Evolutionary conservation across 106 monocot genomes (phyloP), one percentile per base, ranked within the genome.

Genomic region (Dendrobium huoshanense): DNA sequence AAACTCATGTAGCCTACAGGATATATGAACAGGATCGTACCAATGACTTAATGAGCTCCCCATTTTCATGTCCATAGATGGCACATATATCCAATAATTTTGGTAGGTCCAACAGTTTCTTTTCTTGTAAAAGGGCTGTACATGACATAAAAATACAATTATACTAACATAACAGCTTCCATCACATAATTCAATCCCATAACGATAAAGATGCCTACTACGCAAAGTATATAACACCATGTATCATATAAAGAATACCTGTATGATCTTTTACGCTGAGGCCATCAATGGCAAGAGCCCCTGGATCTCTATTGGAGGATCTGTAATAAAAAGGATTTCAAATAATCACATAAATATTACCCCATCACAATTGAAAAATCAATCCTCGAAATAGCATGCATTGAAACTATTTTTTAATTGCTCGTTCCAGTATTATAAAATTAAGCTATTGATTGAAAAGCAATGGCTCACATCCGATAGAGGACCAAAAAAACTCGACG

Each of bases 101-200:
- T 55, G 86, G 88, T 72, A 88, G 65, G 61, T 91, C 85, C 19
- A 91, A 74, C 29, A 88, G 77, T 77, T 82, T 88, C 83, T 83
- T 91, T 79, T 89, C 87, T 85, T 91, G 91, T 85, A 91, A 81
- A 54, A 91, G 80, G 67, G 85, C 88, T 91, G 83, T 65, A 83
- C 13, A 82, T 79, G 45, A 45, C 72, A 87, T 9, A 83, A 58
- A 87, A 84, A 83, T 44, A 15, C 47, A 55, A 40, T 64, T 20
- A 51, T 17, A 31, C 77, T 49, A 77, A 29, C 75, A 29, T 0
- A 19, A 2, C 64, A 77, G 31, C 16, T 78, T 79, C 75, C 17
- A 77, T 10, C 17, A 47, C 25, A 70, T 18, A 25, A 54, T 13
- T 9, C 41, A 68, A 10, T 48, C 24, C 24, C 41, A 83, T 18